These are phyloP conservation scores for Lactifluus rugatus DNA, from an alignment of 768 basidiomycete genomes.

Conservation along the genomic window DNA sequence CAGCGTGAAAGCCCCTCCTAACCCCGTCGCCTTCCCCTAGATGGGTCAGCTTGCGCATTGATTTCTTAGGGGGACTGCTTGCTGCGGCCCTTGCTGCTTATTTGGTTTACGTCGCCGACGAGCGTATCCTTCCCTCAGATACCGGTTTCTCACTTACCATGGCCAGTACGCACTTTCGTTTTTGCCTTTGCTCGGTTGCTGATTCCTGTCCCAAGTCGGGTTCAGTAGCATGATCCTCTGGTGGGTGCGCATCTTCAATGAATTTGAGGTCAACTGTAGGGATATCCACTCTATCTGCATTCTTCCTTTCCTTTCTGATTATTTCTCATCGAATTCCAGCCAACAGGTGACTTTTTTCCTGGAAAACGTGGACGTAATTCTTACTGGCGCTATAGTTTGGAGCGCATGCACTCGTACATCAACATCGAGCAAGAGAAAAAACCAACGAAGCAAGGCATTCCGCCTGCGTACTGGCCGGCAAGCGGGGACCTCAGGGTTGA, in stretches of 20 bases:
- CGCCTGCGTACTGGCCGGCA: conserved; percentile 57
- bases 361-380: background rate
- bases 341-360: conserved; percentile 22
- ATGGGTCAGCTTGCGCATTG: conserved; percentile 46
- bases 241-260: conserved; percentile 37
- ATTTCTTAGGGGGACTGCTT: conserved; percentile 46
- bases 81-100: conserved; percentile 40
- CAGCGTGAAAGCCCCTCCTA: background rate
- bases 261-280: conserved; percentile 37
- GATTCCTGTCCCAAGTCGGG: conserved; percentile 27
- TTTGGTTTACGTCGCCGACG: conserved; percentile 36
- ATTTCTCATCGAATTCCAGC: conserved; percentile 8
- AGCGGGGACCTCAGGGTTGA: conserved; percentile 45
- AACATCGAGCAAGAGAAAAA: conserved; percentile 47
- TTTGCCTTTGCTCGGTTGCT: background rate
- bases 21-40: conserved; percentile 19
- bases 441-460: conserved; percentile 32
- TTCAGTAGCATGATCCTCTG: conserved; percentile 49
- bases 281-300: background rate
- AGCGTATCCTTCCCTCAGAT: conserved; percentile 28
- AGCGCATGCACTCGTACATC: conserved; percentile 47
- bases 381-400: conserved; percentile 26
- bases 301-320: background rate
- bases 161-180: conserved; percentile 27
- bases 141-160: conserved; percentile 33